Evolutionary conservation across 208 protist genomes (phyloP), one percentile per base, ranked within the genome.

Genomic region (Tritrichomonas musculus): DNA sequence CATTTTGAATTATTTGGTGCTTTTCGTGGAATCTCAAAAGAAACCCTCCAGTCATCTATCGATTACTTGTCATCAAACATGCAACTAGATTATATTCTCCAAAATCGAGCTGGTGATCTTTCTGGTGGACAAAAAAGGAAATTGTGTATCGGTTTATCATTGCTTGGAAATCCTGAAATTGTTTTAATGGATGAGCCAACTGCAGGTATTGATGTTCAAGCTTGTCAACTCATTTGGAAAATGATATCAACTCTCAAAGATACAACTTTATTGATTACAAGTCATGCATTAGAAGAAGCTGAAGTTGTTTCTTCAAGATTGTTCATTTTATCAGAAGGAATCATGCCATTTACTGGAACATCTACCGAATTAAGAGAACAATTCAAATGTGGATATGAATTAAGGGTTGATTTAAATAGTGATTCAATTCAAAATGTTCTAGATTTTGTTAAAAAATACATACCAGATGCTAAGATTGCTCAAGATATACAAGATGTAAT

Each of bases 121-220:
- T 92, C 77, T n/a, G 77, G 77, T 92, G 77, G 77, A 49, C 41
- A 92, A 27, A 92, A 92, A 27, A 92, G 77, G 55, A 92, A 92
- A 39, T 44, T 92, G 33, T 64, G 77, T 44, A 60, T 92, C 55
- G 77, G n/a, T 30, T 57, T 92, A 27, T 33, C 77, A n/a, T 44
- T 92, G 27, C 20, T 92, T n/a, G 77, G 77, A n/a, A 92, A 92
- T 39, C 77, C 77, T 36, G 41, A 33, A 92, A 92, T 92, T 39
- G 44, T 92, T 44, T 49, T 92, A 39, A 64, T 92, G 77, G 77
- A 92, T 92, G 77, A 92, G 27, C 77, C 77, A 92, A 64, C 77
- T 50, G 41, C 77, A 92, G 77, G 77, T 92, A 39, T 92, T 27
- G 77, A 92, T 92, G 47, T 60, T 39, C 47, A 64, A 39, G 41